phyloP scores from a whole-genome alignment of 352 stramenopile species.

The Phytophthora capsici region DNA sequence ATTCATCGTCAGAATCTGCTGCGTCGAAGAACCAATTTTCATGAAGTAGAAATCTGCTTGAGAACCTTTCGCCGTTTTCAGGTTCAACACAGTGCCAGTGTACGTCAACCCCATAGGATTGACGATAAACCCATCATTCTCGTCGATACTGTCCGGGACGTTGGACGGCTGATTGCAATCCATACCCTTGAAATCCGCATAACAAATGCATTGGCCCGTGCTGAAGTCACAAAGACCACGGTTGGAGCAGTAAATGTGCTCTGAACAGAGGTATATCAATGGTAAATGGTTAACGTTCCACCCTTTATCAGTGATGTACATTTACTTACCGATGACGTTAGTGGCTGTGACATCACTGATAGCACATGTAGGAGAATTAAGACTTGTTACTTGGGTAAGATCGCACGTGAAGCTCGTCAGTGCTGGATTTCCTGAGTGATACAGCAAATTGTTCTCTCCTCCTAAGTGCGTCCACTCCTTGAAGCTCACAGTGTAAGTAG shows the following conservation, averaged over 20 bases:
- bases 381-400: conserved; percentile 52
- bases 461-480: conserved; percentile 59
- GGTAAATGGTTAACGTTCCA: neutral
- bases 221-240: conserved; percentile 80
- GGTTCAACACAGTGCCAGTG: conserved; percentile 63
- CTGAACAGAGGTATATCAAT: conserved; percentile 31
- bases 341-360: conserved; percentile 65
- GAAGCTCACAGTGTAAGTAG: conserved; percentile 75
- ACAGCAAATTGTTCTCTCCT: conserved; percentile 87
- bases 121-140: conserved; percentile 77
- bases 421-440: conserved; percentile 77
- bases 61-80: conserved; percentile 62
- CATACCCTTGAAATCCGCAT: conserved; percentile 74
- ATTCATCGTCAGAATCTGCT: conserved; percentile 61
- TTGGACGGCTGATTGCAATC: conserved; percentile 78
- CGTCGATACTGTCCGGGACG: conserved; percentile 68
- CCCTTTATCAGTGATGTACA: neutral
- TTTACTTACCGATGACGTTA: conserved; percentile 58
- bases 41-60: conserved; percentile 74
- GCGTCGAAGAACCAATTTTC: conserved; percentile 53
- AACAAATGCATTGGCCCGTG: conserved; percentile 72
- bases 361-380: conserved; percentile 59
- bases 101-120: conserved; percentile 63
- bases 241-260: conserved; percentile 84
- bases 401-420: conserved; percentile 83